phyloP scores from a whole-genome alignment of 1,284 basidiomycete species.

The Sporisorium sorghi region DNA sequence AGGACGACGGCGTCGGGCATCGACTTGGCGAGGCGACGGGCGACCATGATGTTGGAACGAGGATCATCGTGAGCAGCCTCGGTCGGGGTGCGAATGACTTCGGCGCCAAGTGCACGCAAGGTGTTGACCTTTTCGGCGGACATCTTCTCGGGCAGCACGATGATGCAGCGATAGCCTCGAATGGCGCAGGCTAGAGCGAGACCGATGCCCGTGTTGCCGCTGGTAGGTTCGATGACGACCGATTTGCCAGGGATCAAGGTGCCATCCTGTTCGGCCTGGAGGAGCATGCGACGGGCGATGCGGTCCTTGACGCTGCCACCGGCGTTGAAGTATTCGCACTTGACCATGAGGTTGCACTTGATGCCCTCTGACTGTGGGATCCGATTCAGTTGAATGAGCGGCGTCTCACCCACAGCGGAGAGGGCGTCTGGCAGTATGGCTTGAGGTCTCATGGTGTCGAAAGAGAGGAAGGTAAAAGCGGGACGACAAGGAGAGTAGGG shows the following conservation, averaged over 20 bases:
- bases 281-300: slow-evolving; percentile 88
- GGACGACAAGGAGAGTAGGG: not conserved
- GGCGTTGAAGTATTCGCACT: slow-evolving; percentile 88
- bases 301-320: slow-evolving; percentile 96
- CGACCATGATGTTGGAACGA: slow-evolving; percentile 89
- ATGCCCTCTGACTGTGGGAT: slow-evolving; percentile 81
- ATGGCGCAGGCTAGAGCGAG: slow-evolving; percentile 82
- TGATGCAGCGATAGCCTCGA: slow-evolving; percentile 83
- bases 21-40: slow-evolving; percentile 79
- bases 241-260: slow-evolving; percentile 87
- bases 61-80: slow-evolving; percentile 86
- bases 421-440: slow-evolving; percentile 73
- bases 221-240: slow-evolving; percentile 87
- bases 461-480: not conserved
- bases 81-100: slow-evolving; percentile 93
- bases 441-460: slow-evolving; percentile 44
- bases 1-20: slow-evolving; percentile 89
- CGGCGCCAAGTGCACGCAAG: slow-evolving; percentile 88
- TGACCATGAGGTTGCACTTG: slow-evolving; percentile 91
- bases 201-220: slow-evolving; percentile 88
- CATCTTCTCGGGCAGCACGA: slow-evolving; percentile 95
- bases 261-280: slow-evolving; percentile 88
- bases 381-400: slow-evolving; percentile 85
- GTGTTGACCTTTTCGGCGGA: slow-evolving; percentile 93
- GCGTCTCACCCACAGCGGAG: slow-evolving; percentile 88